phyloP scores from a whole-genome alignment of 495 filamentous ascomycete species.

The Trypethelium eluteriae region DNA sequence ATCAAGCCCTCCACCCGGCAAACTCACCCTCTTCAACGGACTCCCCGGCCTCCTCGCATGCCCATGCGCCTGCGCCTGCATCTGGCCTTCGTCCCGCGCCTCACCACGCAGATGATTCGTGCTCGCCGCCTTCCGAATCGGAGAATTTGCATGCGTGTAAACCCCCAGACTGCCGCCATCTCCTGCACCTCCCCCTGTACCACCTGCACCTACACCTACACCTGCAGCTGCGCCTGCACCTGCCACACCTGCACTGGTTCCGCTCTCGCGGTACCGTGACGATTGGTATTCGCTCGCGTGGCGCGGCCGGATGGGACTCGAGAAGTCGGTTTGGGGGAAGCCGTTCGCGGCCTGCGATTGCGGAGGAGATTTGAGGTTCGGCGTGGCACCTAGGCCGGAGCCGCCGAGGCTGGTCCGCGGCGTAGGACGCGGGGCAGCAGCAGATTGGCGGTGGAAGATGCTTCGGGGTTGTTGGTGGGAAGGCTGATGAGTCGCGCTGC shows the following conservation, averaged over 20 bases:
- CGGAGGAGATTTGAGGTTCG: constrained; percentile 12
- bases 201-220: not conserved
- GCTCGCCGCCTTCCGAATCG: constrained; percentile 57
- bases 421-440: constrained; percentile 6
- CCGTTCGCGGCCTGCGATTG: constrained; percentile 15
- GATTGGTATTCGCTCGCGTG: not conserved
- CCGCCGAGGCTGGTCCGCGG: constrained; percentile 6
- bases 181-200: constrained; percentile 28
- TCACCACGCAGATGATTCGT: not conserved
- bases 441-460: constrained; percentile 2
- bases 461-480: not conserved
- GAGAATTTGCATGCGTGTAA: constrained; percentile 72
- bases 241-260: not conserved
- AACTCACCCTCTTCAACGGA: constrained; percentile 27
- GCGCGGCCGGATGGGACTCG: constrained; percentile 1
- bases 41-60: constrained; percentile 15
- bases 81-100: not conserved
- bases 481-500: not conserved
- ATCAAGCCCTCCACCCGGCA: constrained; percentile 19
- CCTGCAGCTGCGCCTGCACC: not conserved
- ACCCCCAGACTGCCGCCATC: constrained; percentile 77
- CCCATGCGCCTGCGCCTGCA: not conserved
- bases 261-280: not conserved
- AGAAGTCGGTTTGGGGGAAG: constrained; percentile 18
- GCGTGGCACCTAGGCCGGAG: not conserved